Percentiles rank a stretch among this genome's conserved stretches.
Conservation (phyloP, 257 asterid genomes). For the Fraxinus excelsior region DNA sequence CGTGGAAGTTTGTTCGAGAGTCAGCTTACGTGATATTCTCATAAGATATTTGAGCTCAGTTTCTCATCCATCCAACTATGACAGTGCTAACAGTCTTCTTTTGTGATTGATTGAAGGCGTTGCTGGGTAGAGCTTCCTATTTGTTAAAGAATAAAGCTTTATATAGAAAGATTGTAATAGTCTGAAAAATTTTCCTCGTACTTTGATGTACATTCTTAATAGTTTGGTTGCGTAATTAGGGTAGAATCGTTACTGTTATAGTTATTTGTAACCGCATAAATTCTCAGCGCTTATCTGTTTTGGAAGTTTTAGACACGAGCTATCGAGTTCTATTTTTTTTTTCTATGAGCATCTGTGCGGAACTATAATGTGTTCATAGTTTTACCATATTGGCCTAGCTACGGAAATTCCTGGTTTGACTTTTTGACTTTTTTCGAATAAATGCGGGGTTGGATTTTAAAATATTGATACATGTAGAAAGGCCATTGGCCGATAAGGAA, state of each 20-base stretch:
- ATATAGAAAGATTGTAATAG: background rate
- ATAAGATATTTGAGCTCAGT: background rate
- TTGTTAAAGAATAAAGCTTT: background rate
- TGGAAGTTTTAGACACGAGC: no score
- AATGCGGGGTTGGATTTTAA: no score
- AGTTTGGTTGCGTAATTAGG: background rate
- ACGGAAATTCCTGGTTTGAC: no score
- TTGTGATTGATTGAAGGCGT: background rate
- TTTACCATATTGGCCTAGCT: no score
- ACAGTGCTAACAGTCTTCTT: background rate
- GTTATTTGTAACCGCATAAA: background rate
- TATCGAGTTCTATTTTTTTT: background rate
- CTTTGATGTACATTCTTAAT: background rate
- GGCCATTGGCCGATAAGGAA: no score
- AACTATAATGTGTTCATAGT: background rate
- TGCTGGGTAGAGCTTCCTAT: conserved; percentile 5
- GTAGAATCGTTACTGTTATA: background rate
- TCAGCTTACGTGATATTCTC: background rate
- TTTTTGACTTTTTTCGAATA: no score
- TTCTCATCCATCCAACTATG: background rate
- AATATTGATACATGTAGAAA: no score
- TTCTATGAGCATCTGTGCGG: background rate
- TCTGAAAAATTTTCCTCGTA: background rate
- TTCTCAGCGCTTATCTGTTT: background rate
- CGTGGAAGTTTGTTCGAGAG: background rate